phyloP scores from a whole-genome alignment of 2,329 filamentous ascomycete genomes.

The Xylaria multiplex region DNA sequence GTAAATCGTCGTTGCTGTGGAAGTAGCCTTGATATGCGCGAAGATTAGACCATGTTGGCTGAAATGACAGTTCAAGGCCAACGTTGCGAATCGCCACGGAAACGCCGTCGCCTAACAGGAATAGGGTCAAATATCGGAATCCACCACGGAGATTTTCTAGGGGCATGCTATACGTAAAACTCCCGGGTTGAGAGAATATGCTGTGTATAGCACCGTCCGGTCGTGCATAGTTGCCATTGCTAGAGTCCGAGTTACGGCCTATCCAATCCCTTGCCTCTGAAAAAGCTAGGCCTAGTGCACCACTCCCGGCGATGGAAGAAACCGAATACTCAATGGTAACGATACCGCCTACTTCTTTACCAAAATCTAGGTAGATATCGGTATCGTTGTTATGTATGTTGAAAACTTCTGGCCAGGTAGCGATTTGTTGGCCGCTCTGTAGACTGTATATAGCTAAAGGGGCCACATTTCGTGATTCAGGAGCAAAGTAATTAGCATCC shows the following conservation, averaged over 20 bases:
- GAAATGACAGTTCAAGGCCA: slow-evolving; percentile 45
- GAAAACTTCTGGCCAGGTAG: slow-evolving; percentile 28
- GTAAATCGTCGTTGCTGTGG: slow-evolving; percentile 58
- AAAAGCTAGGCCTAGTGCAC: slow-evolving; percentile 55
- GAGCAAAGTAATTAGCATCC: slow-evolving; percentile 68
- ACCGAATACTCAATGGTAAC: slow-evolving; percentile 44
- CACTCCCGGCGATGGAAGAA: slow-evolving; percentile 40
- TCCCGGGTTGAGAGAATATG: slow-evolving; percentile 49
- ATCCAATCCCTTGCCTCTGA: slow-evolving; percentile 56
- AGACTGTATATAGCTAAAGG: slow-evolving; percentile 56
- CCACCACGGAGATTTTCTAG: slow-evolving; percentile 54
- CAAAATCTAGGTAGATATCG: slow-evolving; percentile 45
- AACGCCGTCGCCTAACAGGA: slow-evolving; percentile 48
- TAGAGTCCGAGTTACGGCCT: slow-evolving; percentile 54
- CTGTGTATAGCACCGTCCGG: slow-evolving; percentile 52
- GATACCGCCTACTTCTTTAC: slow-evolving; percentile 46
- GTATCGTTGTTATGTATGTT: slow-evolving; percentile 33
- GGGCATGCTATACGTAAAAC: slow-evolving; percentile 53
- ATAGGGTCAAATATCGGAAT: slow-evolving; percentile 56
- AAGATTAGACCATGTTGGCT: slow-evolving; percentile 57
- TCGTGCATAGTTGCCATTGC: slow-evolving; percentile 49
- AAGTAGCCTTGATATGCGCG: slow-evolving; percentile 64
- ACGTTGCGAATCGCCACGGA: slow-evolving; percentile 42
- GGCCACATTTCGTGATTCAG: slow-evolving; percentile 59
- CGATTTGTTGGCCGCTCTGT: slow-evolving; percentile 31